Evolutionary conservation across 768 basidiomycete species (phyloP).

Genomic region (Lactarius sanguifluus): DNA sequence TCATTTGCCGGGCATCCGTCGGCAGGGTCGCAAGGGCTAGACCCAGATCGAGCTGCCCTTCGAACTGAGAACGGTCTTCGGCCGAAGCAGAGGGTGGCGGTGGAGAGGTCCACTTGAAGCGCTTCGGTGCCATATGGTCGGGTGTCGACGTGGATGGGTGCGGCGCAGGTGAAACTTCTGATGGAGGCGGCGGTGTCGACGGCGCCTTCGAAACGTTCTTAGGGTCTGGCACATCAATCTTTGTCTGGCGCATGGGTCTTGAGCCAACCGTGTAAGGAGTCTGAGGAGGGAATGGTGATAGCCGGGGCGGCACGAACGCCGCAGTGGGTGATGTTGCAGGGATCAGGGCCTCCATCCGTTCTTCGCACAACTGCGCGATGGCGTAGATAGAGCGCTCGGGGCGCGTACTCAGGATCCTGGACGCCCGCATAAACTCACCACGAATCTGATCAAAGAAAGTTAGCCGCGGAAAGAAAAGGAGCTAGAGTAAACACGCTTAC

Average conservation of each 20-base stretch:
- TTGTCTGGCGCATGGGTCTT: slow-evolving; percentile 55
- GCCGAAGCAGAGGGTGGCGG: slow-evolving; percentile 75
- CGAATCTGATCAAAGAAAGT: slow-evolving; percentile 65
- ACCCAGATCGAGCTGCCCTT: slow-evolving; percentile 62
- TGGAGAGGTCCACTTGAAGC: slow-evolving; percentile 82
- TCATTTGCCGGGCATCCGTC: slow-evolving; percentile 56
- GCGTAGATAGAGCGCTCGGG: slow-evolving; percentile 81
- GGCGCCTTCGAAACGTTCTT: slow-evolving; percentile 52
- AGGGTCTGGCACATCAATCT: slow-evolving; percentile 35
- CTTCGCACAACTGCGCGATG: slow-evolving; percentile 88
- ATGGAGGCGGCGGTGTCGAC: slow-evolving; percentile 36
- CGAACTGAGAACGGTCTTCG: slow-evolving; percentile 64
- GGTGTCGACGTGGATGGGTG: slow-evolving; percentile 31
- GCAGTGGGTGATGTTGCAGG: slow-evolving; percentile 48
- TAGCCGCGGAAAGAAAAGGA: neutral
- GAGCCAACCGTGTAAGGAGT: slow-evolving; percentile 69
- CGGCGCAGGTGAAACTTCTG: slow-evolving; percentile 25
- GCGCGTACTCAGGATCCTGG: slow-evolving; percentile 74
- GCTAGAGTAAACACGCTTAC: slow-evolving; percentile 44
- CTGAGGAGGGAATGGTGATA: slow-evolving; percentile 57
- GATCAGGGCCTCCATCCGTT: slow-evolving; percentile 66
- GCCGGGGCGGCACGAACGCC: slow-evolving; percentile 46
- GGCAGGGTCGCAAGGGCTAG: slow-evolving; percentile 69
- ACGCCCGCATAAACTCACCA: slow-evolving; percentile 97
- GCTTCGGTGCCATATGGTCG: slow-evolving; percentile 77